Conservation (phyloP, 2,329 filamentous ascomycete species). For the Penicillium sp. region DNA sequence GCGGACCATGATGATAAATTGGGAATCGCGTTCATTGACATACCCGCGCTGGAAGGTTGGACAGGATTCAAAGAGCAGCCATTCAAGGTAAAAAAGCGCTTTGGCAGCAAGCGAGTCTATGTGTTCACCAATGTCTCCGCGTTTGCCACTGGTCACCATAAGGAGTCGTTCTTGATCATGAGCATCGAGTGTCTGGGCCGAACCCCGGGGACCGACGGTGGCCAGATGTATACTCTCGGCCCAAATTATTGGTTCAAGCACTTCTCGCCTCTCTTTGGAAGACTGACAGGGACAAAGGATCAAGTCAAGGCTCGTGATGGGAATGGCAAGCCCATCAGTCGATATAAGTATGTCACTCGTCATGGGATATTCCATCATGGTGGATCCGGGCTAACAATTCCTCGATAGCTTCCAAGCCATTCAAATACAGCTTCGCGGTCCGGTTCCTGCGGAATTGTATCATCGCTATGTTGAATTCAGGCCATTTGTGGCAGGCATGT, state of each 20-base stretch:
- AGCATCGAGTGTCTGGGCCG: constrained; percentile 77
- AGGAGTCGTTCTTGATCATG: constrained; percentile 68
- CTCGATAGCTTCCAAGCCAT: constrained; percentile 78
- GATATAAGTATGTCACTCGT: constrained; percentile 69
- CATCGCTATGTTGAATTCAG: constrained; percentile 93
- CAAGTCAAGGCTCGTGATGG: constrained; percentile 57
- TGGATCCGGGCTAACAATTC: neutral
- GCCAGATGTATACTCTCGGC: constrained; percentile 76
- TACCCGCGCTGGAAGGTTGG: constrained; percentile 66
- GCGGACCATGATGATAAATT: constrained; percentile 83
- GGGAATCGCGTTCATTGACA: constrained; percentile 76
- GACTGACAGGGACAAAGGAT: constrained; percentile 71
- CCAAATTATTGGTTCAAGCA: constrained; percentile 78
- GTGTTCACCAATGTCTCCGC: constrained; percentile 68
- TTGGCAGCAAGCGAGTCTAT: constrained; percentile 85
- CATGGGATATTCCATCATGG: neutral
- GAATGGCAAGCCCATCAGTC: constrained; percentile 59
- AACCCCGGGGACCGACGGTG: constrained; percentile 64
- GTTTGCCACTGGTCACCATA: constrained; percentile 60
- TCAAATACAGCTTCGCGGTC: constrained; percentile 83
- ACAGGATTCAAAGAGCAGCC: constrained; percentile 62
- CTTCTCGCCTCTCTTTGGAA: constrained; percentile 84
- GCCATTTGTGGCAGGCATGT: constrained; percentile 87
- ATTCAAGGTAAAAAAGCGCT: constrained; percentile 73
- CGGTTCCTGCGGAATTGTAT: constrained; percentile 76